Evolutionary conservation across 2,329 filamentous ascomycete species (phyloP), one percentile per base, ranked within the genome.

Genomic region (Trichoderma guizhouense): DNA sequence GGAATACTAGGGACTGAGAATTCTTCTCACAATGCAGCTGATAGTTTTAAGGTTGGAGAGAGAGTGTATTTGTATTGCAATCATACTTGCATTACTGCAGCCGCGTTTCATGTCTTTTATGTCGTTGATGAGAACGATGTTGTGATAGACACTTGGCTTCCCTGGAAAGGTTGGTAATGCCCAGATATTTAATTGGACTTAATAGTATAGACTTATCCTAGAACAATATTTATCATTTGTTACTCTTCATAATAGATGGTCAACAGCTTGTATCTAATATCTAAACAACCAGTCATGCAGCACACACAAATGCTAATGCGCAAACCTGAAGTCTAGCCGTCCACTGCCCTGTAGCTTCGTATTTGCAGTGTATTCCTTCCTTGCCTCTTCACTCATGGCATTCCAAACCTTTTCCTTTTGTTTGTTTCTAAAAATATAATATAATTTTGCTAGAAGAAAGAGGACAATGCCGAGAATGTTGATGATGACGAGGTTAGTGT

Each of bases 301-400:
- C 28, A 32, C 15, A 21, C 28, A n/a, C 18, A n/a, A 26, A 51
- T 32, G 21, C 9, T 47, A 69, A 24, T 69, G 66, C 0, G 66
- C 66, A 30, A 69, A 69, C n/a, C 55, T 69, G 30, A 69, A 69
- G 7, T 69, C 66, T 6, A 69, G 15, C 9, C 66, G 39, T 21
- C n/a, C 43, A 9, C 66, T 69, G 7, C 66, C 66, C 5, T 60
- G 66, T 7, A 69, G 14, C 14, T 15, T 47, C n/a, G 55, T 32
- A 2, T 34, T 69, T 7, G 55, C 55, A 21, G 21, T 11, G 12
- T 69, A 69, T 26, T 60, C 66, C 55, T 61, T 60, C n/a, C 5
- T 69, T 12, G 34, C 36, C 21, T 69, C 55, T 21, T 69, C 66
- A 11, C 34, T 69, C 55, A 69, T 34, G 24, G 55, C n/a, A 24